phyloP scores from a whole-genome alignment of 108 stramenopile genomes.

The Conticribra weissflogii region DNA sequence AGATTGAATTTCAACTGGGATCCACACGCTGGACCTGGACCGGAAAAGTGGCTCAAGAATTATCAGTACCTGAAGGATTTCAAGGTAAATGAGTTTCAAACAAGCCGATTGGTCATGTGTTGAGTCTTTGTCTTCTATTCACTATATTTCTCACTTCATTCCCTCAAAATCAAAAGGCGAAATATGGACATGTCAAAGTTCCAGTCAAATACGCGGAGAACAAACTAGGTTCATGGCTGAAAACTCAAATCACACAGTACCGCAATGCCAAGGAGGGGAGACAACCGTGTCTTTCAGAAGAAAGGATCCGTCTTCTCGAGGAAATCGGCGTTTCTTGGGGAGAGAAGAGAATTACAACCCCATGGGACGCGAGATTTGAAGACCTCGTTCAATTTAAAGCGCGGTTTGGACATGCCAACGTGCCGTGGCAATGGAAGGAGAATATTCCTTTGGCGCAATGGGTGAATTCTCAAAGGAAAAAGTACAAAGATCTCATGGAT shows the following conservation, averaged over 20 bases:
- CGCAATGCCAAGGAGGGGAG: constrained; percentile 33
- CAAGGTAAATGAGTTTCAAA: too few species aligned
- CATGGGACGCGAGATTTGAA: constrained; percentile 35
- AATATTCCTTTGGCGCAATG: constrained; percentile 41
- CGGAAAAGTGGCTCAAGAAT: constrained; percentile 41
- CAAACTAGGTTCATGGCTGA: constrained; percentile 45
- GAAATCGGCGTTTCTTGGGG: constrained; percentile 43
- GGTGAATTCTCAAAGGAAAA: constrained; percentile 44
- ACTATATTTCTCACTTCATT: too few species aligned
- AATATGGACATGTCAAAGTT: constrained; percentile 40
- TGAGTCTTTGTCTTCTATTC: too few species aligned
- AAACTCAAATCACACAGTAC: constrained; percentile 46
- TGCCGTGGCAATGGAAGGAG: constrained; percentile 49
- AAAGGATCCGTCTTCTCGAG: constrained; percentile 37
- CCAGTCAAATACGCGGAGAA: constrained; percentile 26
- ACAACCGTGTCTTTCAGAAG: constrained; percentile 26
- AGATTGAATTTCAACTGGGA: constrained; percentile 34
- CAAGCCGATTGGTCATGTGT: too few species aligned
- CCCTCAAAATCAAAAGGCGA: too few species aligned
- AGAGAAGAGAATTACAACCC: constrained; percentile 26
- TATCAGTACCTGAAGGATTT: constrained; percentile 34
- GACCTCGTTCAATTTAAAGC: constrained; percentile 30
- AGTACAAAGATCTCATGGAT: constrained; percentile 42
- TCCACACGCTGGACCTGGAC: constrained; percentile 47
- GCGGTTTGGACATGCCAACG: constrained; percentile 43